Conservation (phyloP, 805 yeast genomes). For the Lipomyces lipofer region DNA sequence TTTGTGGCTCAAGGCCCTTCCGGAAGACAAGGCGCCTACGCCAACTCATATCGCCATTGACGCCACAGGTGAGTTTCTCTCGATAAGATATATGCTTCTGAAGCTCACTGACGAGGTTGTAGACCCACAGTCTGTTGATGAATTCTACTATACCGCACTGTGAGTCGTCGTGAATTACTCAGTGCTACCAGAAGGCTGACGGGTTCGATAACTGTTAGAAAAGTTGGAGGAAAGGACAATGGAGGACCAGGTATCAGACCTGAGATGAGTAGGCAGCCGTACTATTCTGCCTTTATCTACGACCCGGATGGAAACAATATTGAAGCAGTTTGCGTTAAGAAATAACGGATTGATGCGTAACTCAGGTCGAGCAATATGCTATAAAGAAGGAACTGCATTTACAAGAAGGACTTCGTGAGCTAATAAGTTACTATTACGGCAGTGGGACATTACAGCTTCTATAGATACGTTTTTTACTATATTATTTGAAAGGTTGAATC, state of each 20-base stretch:
- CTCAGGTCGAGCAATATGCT: background rate
- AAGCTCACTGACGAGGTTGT: background rate
- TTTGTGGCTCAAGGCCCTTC: background rate
- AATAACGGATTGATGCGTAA: background rate
- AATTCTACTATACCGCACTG: background rate
- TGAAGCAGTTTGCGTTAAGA: constrained; percentile 14
- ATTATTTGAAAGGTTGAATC: background rate
- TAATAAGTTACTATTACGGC: background rate
- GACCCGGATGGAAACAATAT: constrained; percentile 9
- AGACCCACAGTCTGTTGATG: background rate
- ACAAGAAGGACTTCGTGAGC: background rate
- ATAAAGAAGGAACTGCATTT: background rate
- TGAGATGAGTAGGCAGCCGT: background rate
- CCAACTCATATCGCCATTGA: background rate
- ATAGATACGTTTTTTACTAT: background rate
- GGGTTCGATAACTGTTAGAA: background rate
- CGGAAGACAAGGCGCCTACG: background rate
- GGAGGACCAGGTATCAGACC: constrained; percentile 6
- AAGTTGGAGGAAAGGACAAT: constrained; percentile 1
- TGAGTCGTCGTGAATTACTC: background rate
- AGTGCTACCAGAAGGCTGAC: background rate
- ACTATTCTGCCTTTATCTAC: constrained; percentile 8
- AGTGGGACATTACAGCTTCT: too few relatives aligned
- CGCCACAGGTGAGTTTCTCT: background rate
- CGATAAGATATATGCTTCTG: background rate